These are phyloP conservation scores for Ulvella scutata DNA, from an alignment of 139 green algal genomes.

Conservation along the genomic window DNA sequence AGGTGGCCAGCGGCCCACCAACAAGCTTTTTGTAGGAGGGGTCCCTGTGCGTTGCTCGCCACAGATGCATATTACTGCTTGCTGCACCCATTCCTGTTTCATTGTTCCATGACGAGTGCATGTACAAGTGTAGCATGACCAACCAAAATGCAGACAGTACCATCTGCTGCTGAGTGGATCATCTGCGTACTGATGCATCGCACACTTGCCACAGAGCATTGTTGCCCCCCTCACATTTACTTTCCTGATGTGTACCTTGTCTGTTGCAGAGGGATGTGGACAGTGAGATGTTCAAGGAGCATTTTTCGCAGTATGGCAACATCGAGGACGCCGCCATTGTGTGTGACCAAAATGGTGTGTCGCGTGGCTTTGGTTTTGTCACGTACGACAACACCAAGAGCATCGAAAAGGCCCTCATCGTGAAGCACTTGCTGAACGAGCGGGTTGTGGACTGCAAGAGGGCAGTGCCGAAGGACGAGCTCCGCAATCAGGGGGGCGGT, in stretches of 20 bases:
- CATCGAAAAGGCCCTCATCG: constrained; percentile 57
- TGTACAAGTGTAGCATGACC: no score
- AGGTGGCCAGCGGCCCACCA: not conserved
- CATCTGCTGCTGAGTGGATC: no score
- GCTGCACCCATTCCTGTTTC: no score
- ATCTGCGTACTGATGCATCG: no score
- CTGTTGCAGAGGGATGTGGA: constrained; percentile 37
- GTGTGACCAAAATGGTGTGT: constrained; percentile 38
- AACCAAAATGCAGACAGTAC: no score
- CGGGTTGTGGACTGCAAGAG: constrained; percentile 53
- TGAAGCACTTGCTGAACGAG: not conserved
- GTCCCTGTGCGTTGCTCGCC: constrained; percentile 1
- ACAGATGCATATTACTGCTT: no score
- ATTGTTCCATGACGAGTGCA: no score
- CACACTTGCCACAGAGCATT: no score
- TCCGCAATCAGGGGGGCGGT: not conserved
- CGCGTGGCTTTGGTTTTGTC: constrained; percentile 72
- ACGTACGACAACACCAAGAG: constrained; percentile 55
- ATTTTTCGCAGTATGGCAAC: constrained; percentile 53
- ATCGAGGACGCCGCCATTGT: constrained; percentile 39
- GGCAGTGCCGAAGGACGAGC: constrained; percentile 43
- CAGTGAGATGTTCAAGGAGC: constrained; percentile 45
- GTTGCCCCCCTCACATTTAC: no score
- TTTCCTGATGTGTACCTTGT: not conserved
- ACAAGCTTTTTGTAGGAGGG: not conserved